Evolutionary conservation across 2,329 filamentous ascomycete species (phyloP), one percentile per base, ranked within the genome.

Genomic region (Aspergillus aculeatus): DNA sequence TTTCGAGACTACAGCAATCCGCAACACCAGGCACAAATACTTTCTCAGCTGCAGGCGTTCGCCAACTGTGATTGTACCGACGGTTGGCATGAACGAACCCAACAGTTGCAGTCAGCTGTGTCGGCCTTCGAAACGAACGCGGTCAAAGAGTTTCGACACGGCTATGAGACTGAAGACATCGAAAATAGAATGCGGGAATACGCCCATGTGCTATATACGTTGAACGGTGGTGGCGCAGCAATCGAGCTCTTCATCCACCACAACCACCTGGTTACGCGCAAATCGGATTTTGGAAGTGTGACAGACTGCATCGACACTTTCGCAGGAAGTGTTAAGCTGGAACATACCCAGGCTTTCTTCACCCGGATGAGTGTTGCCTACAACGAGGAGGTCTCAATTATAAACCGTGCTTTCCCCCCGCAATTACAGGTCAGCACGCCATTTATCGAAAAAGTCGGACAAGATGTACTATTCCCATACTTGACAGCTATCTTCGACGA

Each of bases 41-140:
- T 99, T 58, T 82, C 89, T 19, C 94, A 96, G 68, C 77, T 99
- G 59, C 84, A 86, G 59, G 81, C 81, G 0, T 99, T 99, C 75
- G 82, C 89, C 10, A 87, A 86, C 69, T 92, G 90, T 70, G 95
- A 99, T 74, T 90, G 86, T 79, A 83, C 91, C 0, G 80, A 89
- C 59, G 93, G 92, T 1, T 93, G 89, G 81, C 75, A 80, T 51
- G 82, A 86, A 66, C 82, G 94, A 48, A 85, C 90, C 68, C 86
- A 89, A 62, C 90, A 89, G 70, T 79, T 99, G 21, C 81, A 85
- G 41, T 84, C 83, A 24, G 92, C 96, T 84, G 85, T 89, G 65
- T 84, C 84, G 41, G 88, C 95, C 60, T 99, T 99, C 69, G 94
- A 98, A 77, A 92, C 89, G 58, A 92, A 93, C 3, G 93, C 96